Percentiles rank a stretch among this genome's conserved stretches.
phyloP scores from a whole-genome alignment of 441 rosid genomes.

The Omphalea diandra region DNA sequence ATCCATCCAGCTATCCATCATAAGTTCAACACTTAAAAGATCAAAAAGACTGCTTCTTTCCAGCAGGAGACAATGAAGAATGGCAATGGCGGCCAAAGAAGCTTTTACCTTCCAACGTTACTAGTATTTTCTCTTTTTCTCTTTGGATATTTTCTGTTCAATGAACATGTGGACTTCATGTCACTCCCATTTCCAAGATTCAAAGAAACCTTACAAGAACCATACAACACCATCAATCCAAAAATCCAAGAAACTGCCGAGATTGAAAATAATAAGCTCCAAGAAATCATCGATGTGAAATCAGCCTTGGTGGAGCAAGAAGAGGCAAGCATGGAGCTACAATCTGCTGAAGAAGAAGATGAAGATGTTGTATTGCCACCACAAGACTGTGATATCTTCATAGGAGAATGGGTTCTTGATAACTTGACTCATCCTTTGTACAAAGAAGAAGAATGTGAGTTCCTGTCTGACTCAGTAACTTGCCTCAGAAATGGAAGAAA shows the following conservation, averaged over 20 bases:
- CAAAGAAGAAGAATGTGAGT: constrained; percentile 69
- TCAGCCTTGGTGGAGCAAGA: neutral
- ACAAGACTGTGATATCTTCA: constrained; percentile 60
- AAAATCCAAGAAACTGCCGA: neutral
- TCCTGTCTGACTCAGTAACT: constrained; percentile 55
- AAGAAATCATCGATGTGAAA: too few species aligned
- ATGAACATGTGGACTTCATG: constrained; percentile 15
- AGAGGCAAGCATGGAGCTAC: neutral
- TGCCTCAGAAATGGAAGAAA: constrained; percentile 73
- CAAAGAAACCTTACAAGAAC: constrained; percentile 4
- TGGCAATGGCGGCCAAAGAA: constrained; percentile 22
- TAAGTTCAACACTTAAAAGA: neutral
- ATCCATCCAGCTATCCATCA: neutral
- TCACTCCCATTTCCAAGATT: constrained; percentile 25
- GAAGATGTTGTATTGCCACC: constrained; percentile 48
- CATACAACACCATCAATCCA: neutral
- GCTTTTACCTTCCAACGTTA: constrained; percentile 20
- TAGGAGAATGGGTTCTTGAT: constrained; percentile 72
- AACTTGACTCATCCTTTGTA: constrained; percentile 60
- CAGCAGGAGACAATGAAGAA: constrained; percentile 19
- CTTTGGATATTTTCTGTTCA: constrained; percentile 33
- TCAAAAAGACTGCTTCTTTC: neutral
- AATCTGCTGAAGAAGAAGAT: constrained; percentile 8
- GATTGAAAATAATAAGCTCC: neutral
- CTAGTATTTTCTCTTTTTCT: constrained; percentile 28